phyloP scores from a whole-genome alignment of 208 protist genomes.

The Crithidia brevicula region DNA sequence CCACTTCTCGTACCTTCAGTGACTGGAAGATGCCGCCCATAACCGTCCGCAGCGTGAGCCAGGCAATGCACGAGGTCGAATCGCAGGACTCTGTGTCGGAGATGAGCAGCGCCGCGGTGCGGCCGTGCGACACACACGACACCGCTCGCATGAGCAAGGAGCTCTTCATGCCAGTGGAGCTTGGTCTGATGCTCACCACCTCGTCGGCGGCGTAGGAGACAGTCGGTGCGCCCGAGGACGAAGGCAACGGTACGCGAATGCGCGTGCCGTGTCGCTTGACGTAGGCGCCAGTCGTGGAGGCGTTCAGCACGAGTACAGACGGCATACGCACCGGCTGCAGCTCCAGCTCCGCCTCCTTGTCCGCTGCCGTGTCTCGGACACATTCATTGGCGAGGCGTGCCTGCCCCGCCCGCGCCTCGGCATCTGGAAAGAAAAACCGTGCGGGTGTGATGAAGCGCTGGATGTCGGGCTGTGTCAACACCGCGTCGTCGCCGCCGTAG shows the following conservation, averaged over 20 bases:
- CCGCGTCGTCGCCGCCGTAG: conserved; percentile 21
- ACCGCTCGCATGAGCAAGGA: conserved; percentile 27
- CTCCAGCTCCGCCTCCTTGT: background rate
- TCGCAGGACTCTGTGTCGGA: conserved; percentile 41
- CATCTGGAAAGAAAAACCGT: background rate
- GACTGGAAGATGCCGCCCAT: conserved; percentile 38
- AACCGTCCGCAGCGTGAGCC: conserved; percentile 40
- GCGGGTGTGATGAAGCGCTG: background rate
- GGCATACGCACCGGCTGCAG: conserved; percentile 25
- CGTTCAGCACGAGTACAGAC: conserved; percentile 28
- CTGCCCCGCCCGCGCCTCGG: background rate
- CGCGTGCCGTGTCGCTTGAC: conserved; percentile 18
- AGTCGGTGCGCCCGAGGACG: background rate
- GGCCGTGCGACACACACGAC: conserved; percentile 36
- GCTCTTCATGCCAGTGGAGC: conserved; percentile 34
- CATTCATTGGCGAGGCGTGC: no score
- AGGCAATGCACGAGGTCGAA: conserved; percentile 34
- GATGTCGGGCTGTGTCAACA: conserved; percentile 1
- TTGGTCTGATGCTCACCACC: conserved; percentile 31
- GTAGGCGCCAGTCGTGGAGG: conserved; percentile 10
- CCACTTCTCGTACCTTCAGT: conserved; percentile 23
- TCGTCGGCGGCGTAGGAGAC: conserved; percentile 20
- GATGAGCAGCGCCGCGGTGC: conserved; percentile 38
- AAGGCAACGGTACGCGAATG: conserved; percentile 12
- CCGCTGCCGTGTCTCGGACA: no score